A percentile compares a stretch with the other conserved stretches of the same genome.
These are phyloP conservation scores for Xylariaceae sp. DNA, from an alignment of 2,329 filamentous ascomycete species.

Conservation along the genomic window DNA sequence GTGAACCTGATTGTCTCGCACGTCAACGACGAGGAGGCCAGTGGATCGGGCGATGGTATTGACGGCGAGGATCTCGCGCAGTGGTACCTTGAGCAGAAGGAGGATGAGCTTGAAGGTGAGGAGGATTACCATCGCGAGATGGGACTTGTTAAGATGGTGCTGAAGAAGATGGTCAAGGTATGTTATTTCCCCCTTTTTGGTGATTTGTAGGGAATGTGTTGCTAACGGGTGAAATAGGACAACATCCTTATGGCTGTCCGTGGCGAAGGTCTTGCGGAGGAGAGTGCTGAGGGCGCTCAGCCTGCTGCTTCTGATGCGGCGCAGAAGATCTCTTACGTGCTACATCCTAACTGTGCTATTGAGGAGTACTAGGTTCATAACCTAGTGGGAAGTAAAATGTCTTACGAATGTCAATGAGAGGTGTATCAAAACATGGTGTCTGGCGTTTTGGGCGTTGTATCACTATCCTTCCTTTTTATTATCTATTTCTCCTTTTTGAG, in stretches of 20 bases:
- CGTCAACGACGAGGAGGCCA: constrained; percentile 75
- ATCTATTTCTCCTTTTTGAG: too few species aligned
- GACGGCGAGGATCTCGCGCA: constrained; percentile 74
- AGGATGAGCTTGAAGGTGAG: constrained; percentile 72
- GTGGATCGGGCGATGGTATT: constrained; percentile 70
- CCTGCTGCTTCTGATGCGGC: constrained; percentile 37
- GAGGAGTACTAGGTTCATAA: constrained; percentile 51
- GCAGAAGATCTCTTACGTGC: constrained; percentile 66
- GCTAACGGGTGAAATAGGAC: constrained; percentile 46
- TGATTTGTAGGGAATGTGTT: too few species aligned
- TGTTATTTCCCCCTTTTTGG: constrained; percentile 33
- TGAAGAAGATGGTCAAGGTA: constrained; percentile 96
- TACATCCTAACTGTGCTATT: constrained; percentile 90
- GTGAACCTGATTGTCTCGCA: constrained; percentile 78
- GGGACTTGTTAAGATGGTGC: constrained; percentile 54
- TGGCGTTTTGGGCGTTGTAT: too few species aligned
- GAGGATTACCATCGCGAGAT: constrained; percentile 72
- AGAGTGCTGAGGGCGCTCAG: constrained; percentile 32
- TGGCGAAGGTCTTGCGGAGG: constrained; percentile 52
- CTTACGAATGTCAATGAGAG: too few species aligned
- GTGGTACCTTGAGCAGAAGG: constrained; percentile 91
- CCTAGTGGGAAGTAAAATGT: too few species aligned
- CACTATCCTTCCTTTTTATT: too few species aligned
- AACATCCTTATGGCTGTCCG: constrained; percentile 81
- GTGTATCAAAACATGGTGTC: too few species aligned